Evolutionary conservation across 2,329 filamentous ascomycete species (phyloP).

Genomic region (Penicillium griseofulvum): DNA sequence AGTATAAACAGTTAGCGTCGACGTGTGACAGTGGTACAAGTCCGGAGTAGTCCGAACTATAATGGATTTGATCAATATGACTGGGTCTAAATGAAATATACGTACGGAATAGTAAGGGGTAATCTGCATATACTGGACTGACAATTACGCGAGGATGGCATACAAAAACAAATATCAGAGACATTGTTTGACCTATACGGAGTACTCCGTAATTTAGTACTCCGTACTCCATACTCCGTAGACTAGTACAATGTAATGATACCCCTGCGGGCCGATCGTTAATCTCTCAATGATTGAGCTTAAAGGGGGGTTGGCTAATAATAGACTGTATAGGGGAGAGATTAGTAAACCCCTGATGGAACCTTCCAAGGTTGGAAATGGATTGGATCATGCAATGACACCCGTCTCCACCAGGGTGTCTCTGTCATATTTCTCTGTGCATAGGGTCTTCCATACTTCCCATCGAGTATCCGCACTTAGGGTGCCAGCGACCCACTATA

Average conservation of each 20-base stretch:
- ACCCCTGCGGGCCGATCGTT: neutral
- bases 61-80: neutral
- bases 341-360: conserved; percentile 4
- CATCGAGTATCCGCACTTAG: neutral
- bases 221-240: too few species aligned
- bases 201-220: neutral
- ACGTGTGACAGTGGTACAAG: neutral
- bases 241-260: neutral
- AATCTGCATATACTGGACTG: too few species aligned
- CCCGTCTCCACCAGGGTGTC: neutral
- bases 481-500: neutral
- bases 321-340: conserved; percentile 2
- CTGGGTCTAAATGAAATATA: neutral
- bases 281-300: neutral
- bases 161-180: neutral
- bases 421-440: neutral
- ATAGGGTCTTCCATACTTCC: neutral
- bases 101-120: too few species aligned
- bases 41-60: neutral
- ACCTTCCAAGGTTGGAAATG: neutral
- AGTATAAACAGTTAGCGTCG: neutral
- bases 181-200: neutral
- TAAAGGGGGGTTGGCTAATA: neutral
- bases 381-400: neutral
- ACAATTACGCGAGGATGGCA: too few species aligned